Base-by-base conservation (phyloP, 2,329 filamentous ascomycete species). In the Parafenestella ontariensis region DNA sequence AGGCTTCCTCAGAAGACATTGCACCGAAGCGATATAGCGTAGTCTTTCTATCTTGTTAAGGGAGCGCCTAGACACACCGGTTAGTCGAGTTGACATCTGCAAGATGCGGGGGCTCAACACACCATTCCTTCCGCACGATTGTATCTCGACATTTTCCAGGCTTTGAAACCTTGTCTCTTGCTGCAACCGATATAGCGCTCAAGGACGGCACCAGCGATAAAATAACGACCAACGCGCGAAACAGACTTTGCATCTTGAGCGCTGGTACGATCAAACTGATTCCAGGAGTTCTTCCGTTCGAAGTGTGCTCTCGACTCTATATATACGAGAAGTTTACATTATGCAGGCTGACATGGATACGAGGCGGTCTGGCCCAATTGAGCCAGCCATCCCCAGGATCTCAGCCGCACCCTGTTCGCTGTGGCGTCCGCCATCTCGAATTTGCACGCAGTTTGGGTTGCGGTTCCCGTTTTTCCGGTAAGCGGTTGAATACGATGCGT, bases 11-110 rank as follows among this genome's bases (percentile, higher is more conserved):
- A 45, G 40, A 17, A 68, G 47, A 45, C 65, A 68, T 45, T 64
- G 48, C 1, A 68, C 64, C 17, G 65, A 62, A 3, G 39, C 18
- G 24, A 68, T 57, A 50, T 68, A 68, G 1, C 54, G 40, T 17
- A 44, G 52, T 47, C 51, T 54, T 39, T 63, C 57, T n/a, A 18
- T 17, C 10, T 51, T 51, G 31, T 28, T 51, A 8, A 51, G 29
- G 2, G 33, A 43, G 28, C 48, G 48, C 48, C 48, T 51, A 20
- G 8, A 11, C 34, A 10, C 17, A 3, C 17, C 29, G 26, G 23
- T 49, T 9, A 31, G 21, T 11, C 13, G 20, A 21, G 21, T 42
- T 5, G 8, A 6, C 29, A 21, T 39, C 6, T 24, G 6, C 15
- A 26, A 28, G 3, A 11, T 13, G 9, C 21, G 5, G n/a, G 15